Base-by-base conservation (phyloP, 208 protist species). In the Leishmania major region DNA sequence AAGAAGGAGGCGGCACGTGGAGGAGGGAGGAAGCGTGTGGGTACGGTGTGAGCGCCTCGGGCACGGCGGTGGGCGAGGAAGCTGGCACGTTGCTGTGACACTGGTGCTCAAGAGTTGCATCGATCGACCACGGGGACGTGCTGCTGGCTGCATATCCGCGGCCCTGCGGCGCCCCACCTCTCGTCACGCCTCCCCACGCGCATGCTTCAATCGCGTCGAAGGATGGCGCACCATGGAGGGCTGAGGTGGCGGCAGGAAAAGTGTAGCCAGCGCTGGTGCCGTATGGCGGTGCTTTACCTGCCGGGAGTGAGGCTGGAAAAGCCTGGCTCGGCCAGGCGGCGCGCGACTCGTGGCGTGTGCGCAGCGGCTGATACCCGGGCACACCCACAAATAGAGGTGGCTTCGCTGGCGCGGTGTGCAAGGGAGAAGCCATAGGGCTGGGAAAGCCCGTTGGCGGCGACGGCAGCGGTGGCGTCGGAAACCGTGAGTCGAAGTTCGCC, bases 321-420 rank as follows among this genome's bases (percentile, higher is more conserved):
- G 22, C 28, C 10, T n/a, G 40, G 10, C 37, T 40, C 2, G 64
- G 2, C 67, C 53, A 84, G 22, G 35, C 47, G 40, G 31, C 37
- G 22, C 53, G 55, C 7, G 75, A 69, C 57, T 40, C 69, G 51
- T 59, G 45, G 22, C 17, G n/a, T 8, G 28, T 17, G 25, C 49
- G 43, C 37, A 74, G 19, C 43, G 43, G 73, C 13, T 51, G 55
- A 43, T 82, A 86, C 55, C 72, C 83, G 0, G 83, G 78, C 64
- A 86, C 28, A 25, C 64, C 67, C 53, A 82, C 49, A 40, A 86
- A 86, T 28, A 86, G 74, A 43, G 83, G 55, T n/a, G 78, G 83
- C 40, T 55, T 43, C 51, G 17, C 71, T 35, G 78, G 62, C 1
- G 77, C 80, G 47, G 55, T 60, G 37, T 35, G 31, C 45, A 10